phyloP scores from a whole-genome alignment of 352 stramenopile species.

The Pythium scleroteichum region DNA sequence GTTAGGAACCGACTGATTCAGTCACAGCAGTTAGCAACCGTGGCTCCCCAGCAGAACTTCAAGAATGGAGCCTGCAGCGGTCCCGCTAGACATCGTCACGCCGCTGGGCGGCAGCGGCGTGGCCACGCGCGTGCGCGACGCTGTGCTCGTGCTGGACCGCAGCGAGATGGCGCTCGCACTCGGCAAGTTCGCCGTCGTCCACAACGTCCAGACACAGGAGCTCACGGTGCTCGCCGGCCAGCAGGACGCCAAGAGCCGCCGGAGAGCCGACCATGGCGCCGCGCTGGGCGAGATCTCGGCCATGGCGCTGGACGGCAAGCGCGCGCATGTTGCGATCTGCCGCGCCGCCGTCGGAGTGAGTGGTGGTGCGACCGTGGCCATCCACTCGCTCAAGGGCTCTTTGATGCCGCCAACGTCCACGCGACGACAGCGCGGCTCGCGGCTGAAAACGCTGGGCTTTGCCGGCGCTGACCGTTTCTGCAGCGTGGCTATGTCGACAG shows the following conservation, averaged over 20 bases:
- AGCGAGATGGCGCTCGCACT: constrained; percentile 64
- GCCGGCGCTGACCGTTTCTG: constrained; percentile 49
- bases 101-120: constrained; percentile 53
- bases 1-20: background rate
- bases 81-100: constrained; percentile 25
- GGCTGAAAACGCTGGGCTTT: constrained; percentile 49
- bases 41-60: too few relatives aligned
- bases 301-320: constrained; percentile 63
- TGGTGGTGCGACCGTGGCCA: constrained; percentile 21
- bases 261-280: background rate
- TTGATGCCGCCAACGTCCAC: background rate
- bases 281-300: constrained; percentile 67
- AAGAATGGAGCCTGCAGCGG: constrained; percentile 6
- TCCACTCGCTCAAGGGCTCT: constrained; percentile 25
- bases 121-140: constrained; percentile 50
- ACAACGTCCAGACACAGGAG: constrained; percentile 67
- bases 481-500: constrained; percentile 55
- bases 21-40: too few relatives aligned
- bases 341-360: constrained; percentile 30
- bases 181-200: constrained; percentile 66
- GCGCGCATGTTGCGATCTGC: constrained; percentile 53
- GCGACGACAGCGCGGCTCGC: constrained; percentile 9
- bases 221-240: constrained; percentile 48
- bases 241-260: constrained; percentile 7
- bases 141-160: constrained; percentile 53